phyloP scores from a whole-genome alignment of 345 rosid genomes.

The Rhodomyrtus tomentosa region DNA sequence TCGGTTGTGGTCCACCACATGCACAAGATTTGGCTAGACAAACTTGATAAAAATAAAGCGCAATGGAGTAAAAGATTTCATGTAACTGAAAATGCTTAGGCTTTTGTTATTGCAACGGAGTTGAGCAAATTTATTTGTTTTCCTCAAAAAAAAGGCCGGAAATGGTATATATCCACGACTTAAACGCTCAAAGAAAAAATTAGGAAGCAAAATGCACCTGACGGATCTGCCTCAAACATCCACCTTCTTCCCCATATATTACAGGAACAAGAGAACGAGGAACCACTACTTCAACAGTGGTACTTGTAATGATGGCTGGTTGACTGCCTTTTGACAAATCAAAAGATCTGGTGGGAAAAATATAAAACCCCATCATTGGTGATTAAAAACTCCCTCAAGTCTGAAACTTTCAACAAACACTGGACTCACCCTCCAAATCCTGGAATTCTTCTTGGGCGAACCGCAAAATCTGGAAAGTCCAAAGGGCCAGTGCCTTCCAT shows the following conservation, averaged over 20 bases:
- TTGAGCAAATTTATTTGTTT: not conserved
- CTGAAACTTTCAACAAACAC: not conserved
- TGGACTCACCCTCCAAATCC: conserved; percentile 45
- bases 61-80: not conserved
- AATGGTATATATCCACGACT: not conserved
- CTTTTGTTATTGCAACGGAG: not conserved
- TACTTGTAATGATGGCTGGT: conserved; percentile 54
- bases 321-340: conserved; percentile 11
- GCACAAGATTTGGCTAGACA: not conserved
- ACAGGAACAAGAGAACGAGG: conserved; percentile 56
- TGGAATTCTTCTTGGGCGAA: conserved; percentile 33
- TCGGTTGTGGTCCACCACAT: too few relatives aligned
- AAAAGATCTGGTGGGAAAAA: not conserved
- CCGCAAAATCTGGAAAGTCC: conserved; percentile 37
- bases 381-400: not conserved
- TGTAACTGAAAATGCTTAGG: not conserved
- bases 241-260: conserved; percentile 67
- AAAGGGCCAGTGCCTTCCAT: conserved; percentile 27
- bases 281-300: conserved; percentile 66
- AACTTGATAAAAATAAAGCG: not conserved
- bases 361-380: not conserved
- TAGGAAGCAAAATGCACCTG: conserved; percentile 27
- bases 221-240: conserved; percentile 56
- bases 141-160: not conserved
- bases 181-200: not conserved